A percentile compares a stretch with the other conserved stretches of the same genome.
These are phyloP conservation scores for Ophioceras dolichostomum DNA, from an alignment of 2,329 filamentous ascomycete genomes.

Conservation along the genomic window DNA sequence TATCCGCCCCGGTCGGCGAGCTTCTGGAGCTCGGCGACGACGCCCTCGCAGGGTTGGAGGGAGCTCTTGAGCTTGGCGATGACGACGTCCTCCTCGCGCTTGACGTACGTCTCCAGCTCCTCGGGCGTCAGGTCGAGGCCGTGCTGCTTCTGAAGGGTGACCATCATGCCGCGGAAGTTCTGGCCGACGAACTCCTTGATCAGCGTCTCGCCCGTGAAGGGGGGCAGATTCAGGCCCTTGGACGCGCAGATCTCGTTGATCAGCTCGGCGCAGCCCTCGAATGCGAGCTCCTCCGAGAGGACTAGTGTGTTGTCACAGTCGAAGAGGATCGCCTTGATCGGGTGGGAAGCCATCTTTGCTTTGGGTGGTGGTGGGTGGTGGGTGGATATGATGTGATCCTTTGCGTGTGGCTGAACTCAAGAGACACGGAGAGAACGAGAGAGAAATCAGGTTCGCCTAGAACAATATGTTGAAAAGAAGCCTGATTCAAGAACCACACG, in stretches of 20 bases:
- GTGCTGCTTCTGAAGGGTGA: constrained; percentile 62
- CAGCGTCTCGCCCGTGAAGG: constrained; percentile 68
- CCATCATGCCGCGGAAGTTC: constrained; percentile 90
- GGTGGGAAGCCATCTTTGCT: constrained; percentile 1
- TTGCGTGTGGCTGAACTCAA: too few relatives aligned
- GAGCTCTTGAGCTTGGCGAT: constrained; percentile 65
- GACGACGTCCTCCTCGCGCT: constrained; percentile 68
- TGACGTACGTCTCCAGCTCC: constrained; percentile 64
- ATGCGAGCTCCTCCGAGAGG: constrained; percentile 80
- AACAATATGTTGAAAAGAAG: too few relatives aligned
- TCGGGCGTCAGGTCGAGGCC: constrained; percentile 55
- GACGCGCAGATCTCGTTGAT: constrained; percentile 74
- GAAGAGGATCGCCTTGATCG: constrained; percentile 63
- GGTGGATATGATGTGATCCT: neutral
- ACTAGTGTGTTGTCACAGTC: constrained; percentile 89
- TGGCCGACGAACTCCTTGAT: constrained; percentile 84
- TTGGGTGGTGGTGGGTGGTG: neutral
- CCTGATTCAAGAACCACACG: too few relatives aligned
- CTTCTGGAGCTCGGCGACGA: constrained; percentile 53
- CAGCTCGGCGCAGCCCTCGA: constrained; percentile 80
- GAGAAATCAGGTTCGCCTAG: too few relatives aligned
- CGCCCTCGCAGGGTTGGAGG: constrained; percentile 56
- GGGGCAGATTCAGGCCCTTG: constrained; percentile 39
- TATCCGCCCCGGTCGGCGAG: constrained; percentile 52
- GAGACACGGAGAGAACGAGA: too few relatives aligned